Evolutionary conservation across 2,329 filamentous ascomycete species (phyloP), one percentile per base, ranked within the genome.

Genomic region (Hypoxylon sp.): DNA sequence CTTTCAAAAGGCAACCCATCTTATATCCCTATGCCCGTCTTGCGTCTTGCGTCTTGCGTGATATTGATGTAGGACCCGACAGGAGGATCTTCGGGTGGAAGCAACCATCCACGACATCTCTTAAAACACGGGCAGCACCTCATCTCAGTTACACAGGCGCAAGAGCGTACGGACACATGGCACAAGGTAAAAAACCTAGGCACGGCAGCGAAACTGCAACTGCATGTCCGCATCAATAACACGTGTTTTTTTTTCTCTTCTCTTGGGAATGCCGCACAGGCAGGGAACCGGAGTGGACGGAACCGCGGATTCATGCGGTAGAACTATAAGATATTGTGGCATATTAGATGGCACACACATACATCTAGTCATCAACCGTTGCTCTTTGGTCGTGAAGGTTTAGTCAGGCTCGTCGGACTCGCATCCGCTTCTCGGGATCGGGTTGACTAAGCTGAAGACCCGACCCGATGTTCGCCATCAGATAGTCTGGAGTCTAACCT

Each of bases 71-170:
- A 43, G 61, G 37, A 22, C 20, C 34, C 15, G 19, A 51, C 19
- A 59, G 57, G 55, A 50, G 51, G 51, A 62, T 64, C 55, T 15
- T 59, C 54, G 51, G 55, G 56, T 58, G 65, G 43, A 37, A 60
- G 56, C 54, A 53, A 63, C 62, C 51, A 58, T 67, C 48, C 66
- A 64, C 61, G 34, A 54, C 66, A 68, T 58, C 55, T 58, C 50
- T 32, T 15, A 68, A 62, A 64, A 65, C 56, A 62, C 51, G 49
- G 62, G 48, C 52, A 68, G 67, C 67, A 68, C 67, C 65, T 68
- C 64, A 69, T 71, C 67, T 67, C 56, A 55, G 63, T 70, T 44
- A 61, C 63, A 71, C 69, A 37, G 55, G 54, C 57, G 52, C 58
- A 59, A 57, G 44, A 58, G 56, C 58, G 39, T n/a, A n/a, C n/a